A percentile compares a stretch with the other conserved stretches of the same genome.
Evolutionary conservation across 2,329 filamentous ascomycete genomes (phyloP).

Genomic region (Exophiala spinifera): DNA sequence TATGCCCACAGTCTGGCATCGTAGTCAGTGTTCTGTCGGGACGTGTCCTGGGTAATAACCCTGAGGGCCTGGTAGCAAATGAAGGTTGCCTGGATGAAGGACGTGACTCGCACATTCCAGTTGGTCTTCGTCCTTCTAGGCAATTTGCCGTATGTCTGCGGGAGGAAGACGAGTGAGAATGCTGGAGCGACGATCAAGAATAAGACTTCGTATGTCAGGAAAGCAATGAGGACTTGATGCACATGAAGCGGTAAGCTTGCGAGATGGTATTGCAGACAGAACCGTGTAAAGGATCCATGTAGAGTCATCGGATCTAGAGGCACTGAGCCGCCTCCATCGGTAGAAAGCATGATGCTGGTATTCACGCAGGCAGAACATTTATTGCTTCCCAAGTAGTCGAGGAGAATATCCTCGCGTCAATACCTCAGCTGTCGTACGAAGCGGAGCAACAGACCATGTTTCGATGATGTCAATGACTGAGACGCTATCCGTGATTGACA

Average conservation of each 20-base stretch:
- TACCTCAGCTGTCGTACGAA: too few relatives aligned
- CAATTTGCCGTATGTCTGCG: conserved; percentile 60
- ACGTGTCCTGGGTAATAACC: conserved; percentile 66
- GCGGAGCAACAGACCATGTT: too few relatives aligned
- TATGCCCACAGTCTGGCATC: conserved; percentile 74
- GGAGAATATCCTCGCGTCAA: too few relatives aligned
- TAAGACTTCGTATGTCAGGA: conserved; percentile 66
- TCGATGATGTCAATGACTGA: too few relatives aligned
- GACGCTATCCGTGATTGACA: too few relatives aligned
- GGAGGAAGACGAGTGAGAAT: conserved; percentile 61
- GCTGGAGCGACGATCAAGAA: conserved; percentile 65
- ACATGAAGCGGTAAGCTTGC: conserved; percentile 53
- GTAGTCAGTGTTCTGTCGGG: conserved; percentile 64
- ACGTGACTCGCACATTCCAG: conserved; percentile 84
- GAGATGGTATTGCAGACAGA: too few relatives aligned
- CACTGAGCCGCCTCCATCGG: too few relatives aligned
- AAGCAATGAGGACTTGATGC: conserved; percentile 69
- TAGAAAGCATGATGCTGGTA: too few relatives aligned
- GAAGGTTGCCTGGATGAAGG: conserved; percentile 70
- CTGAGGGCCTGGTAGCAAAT: conserved; percentile 73
- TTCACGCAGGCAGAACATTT: too few relatives aligned
- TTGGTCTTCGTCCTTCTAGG: conserved; percentile 65
- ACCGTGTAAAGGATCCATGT: too few relatives aligned
- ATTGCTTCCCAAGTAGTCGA: too few relatives aligned
- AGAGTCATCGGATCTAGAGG: too few relatives aligned